phyloP scores from a whole-genome alignment of 1,284 basidiomycete species.

The Austroboletus niveus region DNA sequence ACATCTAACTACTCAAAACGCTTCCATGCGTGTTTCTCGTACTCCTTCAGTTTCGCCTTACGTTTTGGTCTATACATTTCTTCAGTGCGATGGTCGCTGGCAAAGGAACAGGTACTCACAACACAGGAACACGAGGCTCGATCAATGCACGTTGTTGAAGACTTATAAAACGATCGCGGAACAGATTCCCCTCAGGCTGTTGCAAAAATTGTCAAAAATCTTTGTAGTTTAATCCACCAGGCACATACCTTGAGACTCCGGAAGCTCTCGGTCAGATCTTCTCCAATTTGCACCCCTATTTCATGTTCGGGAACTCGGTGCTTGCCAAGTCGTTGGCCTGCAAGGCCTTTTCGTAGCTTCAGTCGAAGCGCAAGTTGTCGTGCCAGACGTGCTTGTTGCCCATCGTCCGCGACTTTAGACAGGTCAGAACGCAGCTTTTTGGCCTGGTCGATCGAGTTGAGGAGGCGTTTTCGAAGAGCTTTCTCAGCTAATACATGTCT shows the following conservation, averaged over 20 bases:
- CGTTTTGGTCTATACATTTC: slow-evolving; percentile 42
- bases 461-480: slow-evolving; percentile 55
- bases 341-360: slow-evolving; percentile 48
- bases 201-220: slow-evolving; percentile 1
- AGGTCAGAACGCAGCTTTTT: slow-evolving; percentile 51
- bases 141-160: slow-evolving; percentile 77
- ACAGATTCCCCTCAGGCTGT: slow-evolving; percentile 91
- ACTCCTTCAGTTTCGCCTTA: slow-evolving; percentile 61
- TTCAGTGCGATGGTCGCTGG: slow-evolving; percentile 3
- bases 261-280: slow-evolving; percentile 87
- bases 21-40: slow-evolving; percentile 91
- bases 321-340: slow-evolving; percentile 72
- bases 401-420: slow-evolving; percentile 39
- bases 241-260: slow-evolving; percentile 75
- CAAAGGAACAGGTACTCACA: slow-evolving; percentile 49
- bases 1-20: slow-evolving; percentile 55
- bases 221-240: background rate
- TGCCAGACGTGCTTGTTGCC: slow-evolving; percentile 44
- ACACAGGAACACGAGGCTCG: slow-evolving; percentile 70
- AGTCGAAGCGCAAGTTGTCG: slow-evolving; percentile 38
- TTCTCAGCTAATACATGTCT: slow-evolving; percentile 64
- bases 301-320: slow-evolving; percentile 68
- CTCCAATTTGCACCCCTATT: slow-evolving; percentile 87
- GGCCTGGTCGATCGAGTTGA: slow-evolving; percentile 53
- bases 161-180: slow-evolving; percentile 85